Percentiles rank a stretch among this genome's conserved stretches.
Evolutionary conservation across 2,329 filamentous ascomycete species (phyloP).

Genomic region (Sporothrix pallida): DNA sequence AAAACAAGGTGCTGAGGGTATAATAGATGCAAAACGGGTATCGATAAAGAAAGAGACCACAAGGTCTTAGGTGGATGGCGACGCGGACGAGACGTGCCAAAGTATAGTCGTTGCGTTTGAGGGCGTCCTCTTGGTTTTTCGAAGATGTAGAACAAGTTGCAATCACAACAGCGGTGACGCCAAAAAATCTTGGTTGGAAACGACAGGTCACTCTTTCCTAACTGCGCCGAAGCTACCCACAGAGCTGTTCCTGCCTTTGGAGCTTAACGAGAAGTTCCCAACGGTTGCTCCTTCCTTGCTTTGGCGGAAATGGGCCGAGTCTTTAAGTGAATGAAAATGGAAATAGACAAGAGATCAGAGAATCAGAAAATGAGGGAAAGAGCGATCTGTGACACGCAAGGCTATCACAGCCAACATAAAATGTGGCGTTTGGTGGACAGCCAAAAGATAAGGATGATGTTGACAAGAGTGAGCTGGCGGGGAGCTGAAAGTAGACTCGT

Average conservation of each 20-base stretch:
- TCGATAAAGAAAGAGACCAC: not conserved
- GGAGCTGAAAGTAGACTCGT: not conserved
- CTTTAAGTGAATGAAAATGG: not conserved
- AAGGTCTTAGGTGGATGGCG: not conserved
- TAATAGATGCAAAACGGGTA: not conserved
- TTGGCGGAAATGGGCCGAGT: not conserved
- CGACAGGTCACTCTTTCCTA: conserved; percentile 1
- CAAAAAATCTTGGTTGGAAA: too few species aligned
- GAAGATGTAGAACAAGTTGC: not conserved
- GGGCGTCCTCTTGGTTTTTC: not conserved
- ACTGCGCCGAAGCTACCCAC: not conserved
- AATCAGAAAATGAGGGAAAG: not conserved
- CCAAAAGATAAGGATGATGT: conserved; percentile 7
- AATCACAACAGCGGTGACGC: conserved; percentile 14
- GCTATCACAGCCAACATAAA: not conserved
- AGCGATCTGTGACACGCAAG: not conserved
- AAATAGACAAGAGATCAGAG: conserved; percentile 2
- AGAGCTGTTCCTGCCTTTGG: not conserved
- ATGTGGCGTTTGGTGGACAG: conserved; percentile 10
- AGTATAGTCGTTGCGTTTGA: not conserved
- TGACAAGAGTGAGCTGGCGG: conserved; percentile 4
- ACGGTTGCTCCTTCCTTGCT: not conserved
- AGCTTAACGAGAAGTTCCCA: not conserved
- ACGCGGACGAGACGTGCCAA: conserved; percentile 7
- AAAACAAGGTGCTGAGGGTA: not conserved